phyloP scores from a whole-genome alignment of 163 green algal species.

The Scenedesmus sp. region DNA sequence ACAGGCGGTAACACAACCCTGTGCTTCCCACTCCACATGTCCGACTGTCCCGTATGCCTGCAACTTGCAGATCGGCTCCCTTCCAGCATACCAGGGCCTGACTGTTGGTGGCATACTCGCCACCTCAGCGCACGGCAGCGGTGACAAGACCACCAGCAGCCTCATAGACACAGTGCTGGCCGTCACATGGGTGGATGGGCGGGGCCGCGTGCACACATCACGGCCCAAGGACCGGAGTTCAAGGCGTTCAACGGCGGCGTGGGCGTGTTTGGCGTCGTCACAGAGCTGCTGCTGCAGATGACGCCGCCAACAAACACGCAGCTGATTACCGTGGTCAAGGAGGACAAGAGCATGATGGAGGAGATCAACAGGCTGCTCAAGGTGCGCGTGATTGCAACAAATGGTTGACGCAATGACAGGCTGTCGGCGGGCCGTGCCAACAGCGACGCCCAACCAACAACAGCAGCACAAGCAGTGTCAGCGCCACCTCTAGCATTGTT shows the following conservation, averaged over 20 bases:
- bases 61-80: neutral
- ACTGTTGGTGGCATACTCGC: conserved; percentile 40
- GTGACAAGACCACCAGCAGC: conserved; percentile 25
- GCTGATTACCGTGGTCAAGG: conserved; percentile 40
- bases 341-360: conserved; percentile 29
- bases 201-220: neutral
- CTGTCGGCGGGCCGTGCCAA: too few relatives aligned
- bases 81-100: conserved; percentile 29
- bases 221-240: neutral
- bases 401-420: too few relatives aligned
- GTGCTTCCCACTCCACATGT: too few relatives aligned
- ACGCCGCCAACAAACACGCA: conserved; percentile 33
- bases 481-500: too few relatives aligned
- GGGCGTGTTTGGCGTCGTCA: conserved; percentile 36
- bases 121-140: conserved; percentile 33
- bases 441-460: too few relatives aligned
- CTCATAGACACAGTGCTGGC: conserved; percentile 25
- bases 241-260: conserved; percentile 22
- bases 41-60: neutral
- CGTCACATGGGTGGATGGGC: conserved; percentile 48
- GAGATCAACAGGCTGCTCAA: conserved; percentile 46
- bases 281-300: conserved; percentile 34
- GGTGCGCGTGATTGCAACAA: neutral
- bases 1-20: too few relatives aligned
- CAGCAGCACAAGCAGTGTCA: too few relatives aligned